Conservation (phyloP, 257 asterid genomes). For the Solanum pennellii region DNA sequence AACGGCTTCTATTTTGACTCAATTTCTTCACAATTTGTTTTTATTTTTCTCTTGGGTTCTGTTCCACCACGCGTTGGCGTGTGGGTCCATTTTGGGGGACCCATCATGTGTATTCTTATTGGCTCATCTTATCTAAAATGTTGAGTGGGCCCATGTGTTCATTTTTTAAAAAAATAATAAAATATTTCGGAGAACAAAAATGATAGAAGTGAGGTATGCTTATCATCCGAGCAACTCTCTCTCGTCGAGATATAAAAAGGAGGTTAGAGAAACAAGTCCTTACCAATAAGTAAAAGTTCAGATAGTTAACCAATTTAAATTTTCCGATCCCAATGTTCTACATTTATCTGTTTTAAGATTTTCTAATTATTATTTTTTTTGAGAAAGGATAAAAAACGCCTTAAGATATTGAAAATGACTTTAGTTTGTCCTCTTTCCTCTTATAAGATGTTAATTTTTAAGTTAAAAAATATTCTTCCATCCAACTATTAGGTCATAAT, state of each 20-base stretch:
- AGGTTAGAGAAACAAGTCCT: neutral
- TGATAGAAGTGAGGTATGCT: accelerated
- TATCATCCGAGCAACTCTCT: neutral
- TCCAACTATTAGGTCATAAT: neutral
- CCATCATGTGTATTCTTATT: neutral
- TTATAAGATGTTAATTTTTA: neutral
- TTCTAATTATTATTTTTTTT: too few relatives aligned
- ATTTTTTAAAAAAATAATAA: neutral
- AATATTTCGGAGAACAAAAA: too few relatives aligned
- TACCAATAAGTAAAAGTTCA: too few relatives aligned
- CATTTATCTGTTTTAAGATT: neutral
- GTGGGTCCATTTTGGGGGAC: constrained; percentile 15
- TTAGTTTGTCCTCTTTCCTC: neutral
- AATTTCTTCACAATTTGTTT: neutral
- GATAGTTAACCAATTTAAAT: too few relatives aligned
- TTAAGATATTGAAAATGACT: neutral
- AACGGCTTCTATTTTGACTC: constrained; percentile 31
- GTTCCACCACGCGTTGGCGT: constrained; percentile 48
- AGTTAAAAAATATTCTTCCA: too few relatives aligned
- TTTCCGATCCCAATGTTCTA: too few relatives aligned
- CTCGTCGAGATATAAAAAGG: too few relatives aligned
- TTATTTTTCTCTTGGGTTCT: constrained; percentile 1
- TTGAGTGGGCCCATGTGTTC: neutral
- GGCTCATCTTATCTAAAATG: neutral
- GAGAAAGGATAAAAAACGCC: neutral